Evolutionary conservation across 2,329 filamentous ascomycete species (phyloP), one percentile per base, ranked within the genome.

Genomic region (Ophiostoma piceae): DNA sequence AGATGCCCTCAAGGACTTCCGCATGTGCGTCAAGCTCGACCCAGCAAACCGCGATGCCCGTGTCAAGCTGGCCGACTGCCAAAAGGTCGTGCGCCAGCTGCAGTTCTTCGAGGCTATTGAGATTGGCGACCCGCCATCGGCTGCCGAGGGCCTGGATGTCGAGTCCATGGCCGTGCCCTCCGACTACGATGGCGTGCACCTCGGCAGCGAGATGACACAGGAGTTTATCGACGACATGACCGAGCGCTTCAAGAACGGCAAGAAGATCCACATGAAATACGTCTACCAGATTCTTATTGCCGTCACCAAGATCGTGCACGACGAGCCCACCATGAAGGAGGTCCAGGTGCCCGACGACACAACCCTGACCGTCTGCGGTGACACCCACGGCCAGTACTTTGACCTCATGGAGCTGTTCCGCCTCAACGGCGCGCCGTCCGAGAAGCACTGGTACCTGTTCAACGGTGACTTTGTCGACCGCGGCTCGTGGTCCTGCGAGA

Each of bases 201-300:
- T 99, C 68, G 90, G 86, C 54, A 85, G 90, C 68, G 85, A 91
- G 78, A 99, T 99, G 93, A 97, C 94, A 1, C 87, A 94, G 74
- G 94, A 97, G 76, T 99, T 99, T 77, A 92, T 99, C 75, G 91
- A 96, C 75, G 94, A 99, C 81, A 97, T 98, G 94, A 94, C 92
- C 70, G 87, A 95, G 79, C 85, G 95, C 41, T 99, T 99, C 86
- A 97, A 96, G 86, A 90, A 87, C 67, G 95, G 95, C 77, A 98
- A 99, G 85, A 94, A 92, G 81, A 85, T 99, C 70, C 92, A 95
- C 79, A 90, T 88, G 81, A 99, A 98, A 85, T 99, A 97, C 78
- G 95, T 94, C 74, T 98, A 94, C 83, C 92, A 97, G 82, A 99
- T 99, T 77, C 86, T 99, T 75, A 82, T 97, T 75, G 91, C 92